Evolutionary conservation across 2,329 filamentous ascomycete species (phyloP), one percentile per base, ranked within the genome.

Genomic region (Metarhizium brunneum): DNA sequence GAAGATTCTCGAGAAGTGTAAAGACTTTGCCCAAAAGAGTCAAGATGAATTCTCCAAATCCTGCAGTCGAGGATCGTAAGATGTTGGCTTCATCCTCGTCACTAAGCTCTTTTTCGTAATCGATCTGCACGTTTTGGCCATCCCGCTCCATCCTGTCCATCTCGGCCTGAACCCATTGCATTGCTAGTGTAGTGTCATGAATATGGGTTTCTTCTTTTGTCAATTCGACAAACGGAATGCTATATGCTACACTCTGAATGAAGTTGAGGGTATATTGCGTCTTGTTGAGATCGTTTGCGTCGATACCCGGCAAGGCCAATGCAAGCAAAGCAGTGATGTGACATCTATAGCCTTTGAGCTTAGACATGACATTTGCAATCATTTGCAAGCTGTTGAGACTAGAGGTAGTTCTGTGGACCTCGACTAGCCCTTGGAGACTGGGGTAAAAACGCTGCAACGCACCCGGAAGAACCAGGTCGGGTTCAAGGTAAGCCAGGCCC

Each of bases 261-360:
- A 96, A 96, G 62, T 92, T 90, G 56, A 99, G 78, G 0, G 94
- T 95, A 70, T 96, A 90, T 63, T 96, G 82, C 0, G 94, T 97
- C 77, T 99, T 99, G 67, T 94, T 92, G 30, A 99, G 76, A 71
- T 99, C 94, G 67, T 99, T 99, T 60, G 95, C 92, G 71, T 99
- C 95, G 57, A 99, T 95, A 25, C 94, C 95, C 0, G 95, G 95
- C 36, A 99, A 76, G 4, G 92, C 90, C 57, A 99, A 79, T 5
- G 92, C 94, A n/a, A 99, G 76, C 40, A 99, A 76, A 0, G 92
- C 92, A 1, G 94, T 99, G 60, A 99, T 86, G 68, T 99, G 94
- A 66, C 94, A 97, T 58, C 94, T 83, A 68, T 94, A 96, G n/a
- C 94, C 94, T 71, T 95, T 97, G 45, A 91, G 90, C 66, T 88